phyloP scores from a whole-genome alignment of 2,329 filamentous ascomycete genomes.

The Cryphonectria japonica region DNA sequence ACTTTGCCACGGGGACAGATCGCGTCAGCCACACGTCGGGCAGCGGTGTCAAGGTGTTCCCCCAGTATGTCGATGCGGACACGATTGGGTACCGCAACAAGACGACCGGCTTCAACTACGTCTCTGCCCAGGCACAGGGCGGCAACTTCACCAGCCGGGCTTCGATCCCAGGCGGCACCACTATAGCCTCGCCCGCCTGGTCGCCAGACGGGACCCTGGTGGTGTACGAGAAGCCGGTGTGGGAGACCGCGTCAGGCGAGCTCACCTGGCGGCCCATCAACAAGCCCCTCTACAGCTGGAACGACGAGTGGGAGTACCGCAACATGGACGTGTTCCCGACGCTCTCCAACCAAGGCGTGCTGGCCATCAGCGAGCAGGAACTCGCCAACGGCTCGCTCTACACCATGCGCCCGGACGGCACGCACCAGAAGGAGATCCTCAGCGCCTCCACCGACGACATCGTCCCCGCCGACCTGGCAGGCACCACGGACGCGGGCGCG shows the following conservation, averaged over 20 bases:
- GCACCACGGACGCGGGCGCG: slow-evolving; percentile 35
- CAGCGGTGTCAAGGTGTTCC: slow-evolving; percentile 37
- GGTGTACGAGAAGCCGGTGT: slow-evolving; percentile 35
- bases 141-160: slow-evolving; percentile 16
- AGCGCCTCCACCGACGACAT: slow-evolving; percentile 1
- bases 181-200: slow-evolving; percentile 34
- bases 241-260: slow-evolving; percentile 16
- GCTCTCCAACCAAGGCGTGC: slow-evolving; percentile 30
- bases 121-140: slow-evolving; percentile 19
- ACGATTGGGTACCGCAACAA: slow-evolving; percentile 37
- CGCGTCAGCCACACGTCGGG: slow-evolving; percentile 37
- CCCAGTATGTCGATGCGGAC: slow-evolving; percentile 29
- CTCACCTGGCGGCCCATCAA: slow-evolving; percentile 37
- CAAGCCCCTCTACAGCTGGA: slow-evolving; percentile 44
- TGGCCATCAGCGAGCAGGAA: slow-evolving; percentile 45
- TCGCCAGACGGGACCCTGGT: slow-evolving; percentile 39
- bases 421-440: slow-evolving; percentile 7
- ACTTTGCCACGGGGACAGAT: slow-evolving; percentile 44
- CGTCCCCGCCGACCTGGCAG: slow-evolving; percentile 31
- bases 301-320: slow-evolving; percentile 46
- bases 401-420: slow-evolving; percentile 37
- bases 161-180: background rate
- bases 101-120: slow-evolving; percentile 37
- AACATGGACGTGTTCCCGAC: slow-evolving; percentile 48
- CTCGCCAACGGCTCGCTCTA: slow-evolving; percentile 45